Conservation (phyloP, 805 yeast genomes). For the Priceomyces fermenticarens region DNA sequence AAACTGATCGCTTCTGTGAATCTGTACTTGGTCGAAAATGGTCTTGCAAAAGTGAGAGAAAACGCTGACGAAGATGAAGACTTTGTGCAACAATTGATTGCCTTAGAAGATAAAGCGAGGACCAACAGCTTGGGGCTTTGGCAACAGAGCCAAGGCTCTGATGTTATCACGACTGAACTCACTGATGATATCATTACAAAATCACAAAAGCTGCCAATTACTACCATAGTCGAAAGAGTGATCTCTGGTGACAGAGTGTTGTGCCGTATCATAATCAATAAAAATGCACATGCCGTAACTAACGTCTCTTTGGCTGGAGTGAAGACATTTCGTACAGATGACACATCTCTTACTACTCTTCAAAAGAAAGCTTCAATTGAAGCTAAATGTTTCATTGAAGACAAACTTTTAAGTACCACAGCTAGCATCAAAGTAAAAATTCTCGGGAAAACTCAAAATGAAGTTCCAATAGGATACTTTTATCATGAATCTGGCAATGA, state of each 20-base stretch:
- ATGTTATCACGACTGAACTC: constrained; percentile 22
- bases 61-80: constrained; percentile 43
- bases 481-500: constrained; percentile 73
- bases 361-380: constrained; percentile 63
- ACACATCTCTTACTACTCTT: constrained; percentile 32
- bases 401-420: constrained; percentile 58
- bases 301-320: constrained; percentile 73
- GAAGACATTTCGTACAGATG: constrained; percentile 66
- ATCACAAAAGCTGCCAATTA: constrained; percentile 41
- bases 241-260: constrained; percentile 77
- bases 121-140: constrained; percentile 56
- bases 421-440: constrained; percentile 50
- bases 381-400: constrained; percentile 62
- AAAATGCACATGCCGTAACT: constrained; percentile 51
- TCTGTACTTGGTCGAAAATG: constrained; percentile 53
- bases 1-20: constrained; percentile 61
- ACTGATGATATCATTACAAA: constrained; percentile 29
- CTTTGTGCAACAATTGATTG: constrained; percentile 33
- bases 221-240: constrained; percentile 70
- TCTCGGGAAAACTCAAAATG: constrained; percentile 60
- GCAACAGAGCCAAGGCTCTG: constrained; percentile 21
- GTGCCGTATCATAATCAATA: constrained; percentile 50
- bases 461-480: constrained; percentile 56
- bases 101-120: constrained; percentile 50
- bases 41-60: constrained; percentile 61